phyloP scores from a whole-genome alignment of 2,329 filamentous ascomycete genomes.

The Alternaria triticimaculans region DNA sequence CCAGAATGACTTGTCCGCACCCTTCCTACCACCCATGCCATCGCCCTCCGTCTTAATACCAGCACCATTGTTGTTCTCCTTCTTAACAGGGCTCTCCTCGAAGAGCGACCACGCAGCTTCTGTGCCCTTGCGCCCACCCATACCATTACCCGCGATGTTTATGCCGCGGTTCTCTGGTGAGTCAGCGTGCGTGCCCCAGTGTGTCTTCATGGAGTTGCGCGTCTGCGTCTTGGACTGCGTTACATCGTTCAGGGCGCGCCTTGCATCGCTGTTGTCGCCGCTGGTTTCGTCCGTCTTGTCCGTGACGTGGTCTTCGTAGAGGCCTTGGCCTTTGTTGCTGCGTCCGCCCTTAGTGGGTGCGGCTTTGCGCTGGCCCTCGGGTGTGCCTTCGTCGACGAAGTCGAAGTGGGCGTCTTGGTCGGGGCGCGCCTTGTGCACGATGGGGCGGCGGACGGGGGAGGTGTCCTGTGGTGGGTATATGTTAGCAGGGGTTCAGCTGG shows the following conservation, averaged over 20 bases:
- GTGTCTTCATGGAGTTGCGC: constrained; percentile 62
- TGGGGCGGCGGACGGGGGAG: constrained; percentile 65
- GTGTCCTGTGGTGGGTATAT: constrained; percentile 54
- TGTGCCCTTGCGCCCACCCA: constrained; percentile 49
- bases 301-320: constrained; percentile 81
- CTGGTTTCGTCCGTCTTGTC: constrained; percentile 53
- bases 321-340: constrained; percentile 70
- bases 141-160: constrained; percentile 51
- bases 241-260: constrained; percentile 66
- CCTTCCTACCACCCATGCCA: constrained; percentile 51
- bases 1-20: constrained; percentile 36
- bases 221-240: constrained; percentile 70
- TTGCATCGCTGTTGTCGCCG: constrained; percentile 54
- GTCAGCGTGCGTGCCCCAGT: constrained; percentile 43
- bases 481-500: constrained; percentile 23
- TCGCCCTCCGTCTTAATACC: constrained; percentile 48
- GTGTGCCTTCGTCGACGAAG: constrained; percentile 75
- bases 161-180: constrained; percentile 39
- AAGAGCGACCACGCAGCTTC: constrained; percentile 51
- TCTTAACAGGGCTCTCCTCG: constrained; percentile 37
- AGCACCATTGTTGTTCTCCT: constrained; percentile 33
- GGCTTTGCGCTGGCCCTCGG: constrained; percentile 56
- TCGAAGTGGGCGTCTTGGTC: constrained; percentile 86
- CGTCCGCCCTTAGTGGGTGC: constrained; percentile 54
- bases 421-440: constrained; percentile 72